phyloP scores from a whole-genome alignment of 495 filamentous ascomycete genomes.

The Xylaria acuta region DNA sequence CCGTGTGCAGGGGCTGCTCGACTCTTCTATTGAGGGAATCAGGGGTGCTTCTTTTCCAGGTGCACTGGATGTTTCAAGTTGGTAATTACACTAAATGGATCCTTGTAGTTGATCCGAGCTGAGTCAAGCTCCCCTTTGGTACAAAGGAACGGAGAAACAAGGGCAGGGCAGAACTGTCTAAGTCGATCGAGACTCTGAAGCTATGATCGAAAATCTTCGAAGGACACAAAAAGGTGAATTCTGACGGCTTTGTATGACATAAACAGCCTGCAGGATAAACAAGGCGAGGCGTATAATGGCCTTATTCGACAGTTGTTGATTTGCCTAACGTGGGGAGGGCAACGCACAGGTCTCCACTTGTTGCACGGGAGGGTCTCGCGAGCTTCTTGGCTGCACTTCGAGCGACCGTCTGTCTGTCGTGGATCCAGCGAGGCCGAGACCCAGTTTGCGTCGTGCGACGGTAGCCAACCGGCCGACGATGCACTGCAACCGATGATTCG shows the following conservation, averaged over 20 bases:
- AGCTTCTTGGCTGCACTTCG: not conserved
- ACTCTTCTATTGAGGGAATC: constrained; percentile 14
- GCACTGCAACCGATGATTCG: constrained; percentile 10
- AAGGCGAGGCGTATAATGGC: not conserved
- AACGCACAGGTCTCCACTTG: constrained; percentile 1
- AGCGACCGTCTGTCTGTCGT: not conserved
- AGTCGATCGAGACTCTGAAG: not conserved
- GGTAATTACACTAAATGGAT: constrained; percentile 8
- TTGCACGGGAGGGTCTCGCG: constrained; percentile 7
- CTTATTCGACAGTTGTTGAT: not conserved
- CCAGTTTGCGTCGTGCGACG: not conserved
- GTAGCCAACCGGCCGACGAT: constrained; percentile 4
- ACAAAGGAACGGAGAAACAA: not conserved
- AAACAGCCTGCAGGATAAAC: not conserved
- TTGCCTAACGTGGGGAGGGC: constrained; percentile 9
- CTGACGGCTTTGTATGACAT: not conserved
- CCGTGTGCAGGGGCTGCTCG: constrained; percentile 2
- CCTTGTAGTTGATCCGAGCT: constrained; percentile 22
- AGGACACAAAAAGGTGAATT: not conserved
- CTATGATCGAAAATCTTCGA: not conserved
- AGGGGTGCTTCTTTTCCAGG: not conserved
- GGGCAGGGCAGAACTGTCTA: not conserved
- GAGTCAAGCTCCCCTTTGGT: not conserved
- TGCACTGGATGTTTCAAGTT: constrained; percentile 17
- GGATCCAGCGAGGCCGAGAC: constrained; percentile 13